These are phyloP conservation scores for Guyanaporus albipodus DNA, from an alignment of 768 basidiomycete genomes.

Conservation along the genomic window DNA sequence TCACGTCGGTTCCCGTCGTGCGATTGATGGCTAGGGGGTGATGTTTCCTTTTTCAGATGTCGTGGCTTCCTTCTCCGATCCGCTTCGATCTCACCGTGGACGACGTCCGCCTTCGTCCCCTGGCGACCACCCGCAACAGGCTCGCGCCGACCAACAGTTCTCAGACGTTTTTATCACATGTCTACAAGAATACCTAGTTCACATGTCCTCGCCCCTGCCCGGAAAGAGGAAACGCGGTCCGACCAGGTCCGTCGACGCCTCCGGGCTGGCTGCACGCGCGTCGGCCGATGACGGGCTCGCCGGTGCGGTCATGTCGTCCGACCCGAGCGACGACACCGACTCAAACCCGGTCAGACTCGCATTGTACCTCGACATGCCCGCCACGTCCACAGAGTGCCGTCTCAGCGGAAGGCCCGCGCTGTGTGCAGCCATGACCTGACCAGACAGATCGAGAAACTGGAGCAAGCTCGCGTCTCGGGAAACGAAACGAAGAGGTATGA, in stretches of 20 bases:
- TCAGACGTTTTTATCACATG: no score
- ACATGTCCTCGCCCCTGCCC: slow-evolving; percentile 9
- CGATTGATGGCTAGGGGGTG: slow-evolving; percentile 26
- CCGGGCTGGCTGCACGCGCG: slow-evolving; percentile 17
- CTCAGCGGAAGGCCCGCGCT: slow-evolving; percentile 23
- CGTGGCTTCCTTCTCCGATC: slow-evolving; percentile 23
- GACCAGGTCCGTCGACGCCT: slow-evolving; percentile 14
- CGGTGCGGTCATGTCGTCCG: slow-evolving; percentile 19
- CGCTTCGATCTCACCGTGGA: no score
- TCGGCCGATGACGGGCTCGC: slow-evolving; percentile 23
- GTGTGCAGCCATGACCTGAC: slow-evolving; percentile 27
- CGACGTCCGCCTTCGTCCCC: no score
- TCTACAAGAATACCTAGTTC: no score
- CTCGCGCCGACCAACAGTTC: no score
- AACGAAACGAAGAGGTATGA: background rate
- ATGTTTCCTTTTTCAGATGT: slow-evolving; percentile 16
- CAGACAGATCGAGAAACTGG: slow-evolving; percentile 30
- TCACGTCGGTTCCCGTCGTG: slow-evolving; percentile 1
- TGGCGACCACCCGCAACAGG: no score
- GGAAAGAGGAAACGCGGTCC: slow-evolving; percentile 20
- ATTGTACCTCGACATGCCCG: slow-evolving; percentile 13
- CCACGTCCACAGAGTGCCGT: slow-evolving; percentile 31
- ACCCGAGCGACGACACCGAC: slow-evolving; percentile 7
- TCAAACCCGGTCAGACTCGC: slow-evolving; percentile 17
- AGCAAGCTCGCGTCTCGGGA: background rate